phyloP scores from a whole-genome alignment of 1,284 basidiomycete genomes.

The Lentinula novae-zelandiae region DNA sequence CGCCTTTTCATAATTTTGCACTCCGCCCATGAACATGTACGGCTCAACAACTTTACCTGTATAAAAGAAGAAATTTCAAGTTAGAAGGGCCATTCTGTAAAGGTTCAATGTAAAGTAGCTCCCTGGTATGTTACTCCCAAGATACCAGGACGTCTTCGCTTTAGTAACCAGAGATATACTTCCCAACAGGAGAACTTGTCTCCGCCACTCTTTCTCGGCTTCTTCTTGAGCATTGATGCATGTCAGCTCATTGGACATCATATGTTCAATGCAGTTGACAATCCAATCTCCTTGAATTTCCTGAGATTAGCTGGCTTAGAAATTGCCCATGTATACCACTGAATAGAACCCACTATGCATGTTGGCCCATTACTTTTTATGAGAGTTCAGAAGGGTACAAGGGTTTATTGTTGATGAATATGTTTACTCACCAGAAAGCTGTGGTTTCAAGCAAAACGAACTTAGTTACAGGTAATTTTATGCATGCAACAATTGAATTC shows the following conservation, averaged over 20 bases:
- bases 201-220: slow-evolving; percentile 19
- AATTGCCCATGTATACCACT: not conserved
- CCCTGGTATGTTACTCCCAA: slow-evolving; percentile 6
- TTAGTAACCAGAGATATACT: not conserved
- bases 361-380: slow-evolving; percentile 21
- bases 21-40: slow-evolving; percentile 22
- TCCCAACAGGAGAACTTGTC: slow-evolving; percentile 7
- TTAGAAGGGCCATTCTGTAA: not conserved
- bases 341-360: slow-evolving; percentile 16
- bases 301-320: slow-evolving; percentile 4
- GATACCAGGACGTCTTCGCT: slow-evolving; percentile 6
- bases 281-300: slow-evolving; percentile 25
- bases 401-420: not conserved
- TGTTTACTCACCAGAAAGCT: not conserved
- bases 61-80: not conserved
- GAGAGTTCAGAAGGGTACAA: not conserved
- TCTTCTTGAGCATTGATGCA: slow-evolving; percentile 19
- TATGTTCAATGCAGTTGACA: slow-evolving; percentile 18
- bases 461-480: not conserved
- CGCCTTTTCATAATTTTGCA: slow-evolving; percentile 16
- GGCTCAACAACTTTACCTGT: slow-evolving; percentile 15
- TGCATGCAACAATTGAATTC: not conserved
- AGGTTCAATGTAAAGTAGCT: not conserved
- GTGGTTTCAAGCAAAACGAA: not conserved
- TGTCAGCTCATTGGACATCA: slow-evolving; percentile 15